Percentiles rank a stretch among this genome's conserved stretches.
phyloP scores from a whole-genome alignment of 495 filamentous ascomycete species.

The Xylaria intraflava region DNA sequence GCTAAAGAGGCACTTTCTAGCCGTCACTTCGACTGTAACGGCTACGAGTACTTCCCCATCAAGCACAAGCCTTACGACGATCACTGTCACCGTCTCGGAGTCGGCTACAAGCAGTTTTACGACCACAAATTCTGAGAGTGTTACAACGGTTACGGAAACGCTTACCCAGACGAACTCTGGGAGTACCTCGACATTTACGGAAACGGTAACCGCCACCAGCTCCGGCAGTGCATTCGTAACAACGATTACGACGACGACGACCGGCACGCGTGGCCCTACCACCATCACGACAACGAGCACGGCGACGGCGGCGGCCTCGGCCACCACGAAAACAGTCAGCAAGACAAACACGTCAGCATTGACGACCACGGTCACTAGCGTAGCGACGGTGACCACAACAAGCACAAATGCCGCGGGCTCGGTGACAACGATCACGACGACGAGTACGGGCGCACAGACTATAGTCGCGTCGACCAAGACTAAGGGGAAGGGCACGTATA shows the following conservation, averaged over 20 bases:
- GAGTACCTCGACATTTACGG: not conserved
- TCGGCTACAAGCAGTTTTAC: not conserved
- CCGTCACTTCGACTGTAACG: not conserved
- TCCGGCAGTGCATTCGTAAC: not conserved
- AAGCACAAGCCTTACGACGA: not conserved
- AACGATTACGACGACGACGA: conserved; percentile 4
- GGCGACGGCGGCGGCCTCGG: no score
- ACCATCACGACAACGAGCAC: conserved; percentile 5
- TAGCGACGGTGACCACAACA: no score
- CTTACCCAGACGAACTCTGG: not conserved
- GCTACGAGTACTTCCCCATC: not conserved
- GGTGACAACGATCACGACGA: no score
- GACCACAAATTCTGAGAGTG: not conserved
- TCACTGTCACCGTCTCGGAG: not conserved
- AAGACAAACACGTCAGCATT: no score
- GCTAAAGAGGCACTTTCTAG: not conserved
- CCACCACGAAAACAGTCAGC: no score
- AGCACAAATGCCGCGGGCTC: no score
- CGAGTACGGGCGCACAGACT: no score
- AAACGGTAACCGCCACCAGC: not conserved
- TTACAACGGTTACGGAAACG: not conserved
- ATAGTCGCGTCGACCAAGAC: no score
- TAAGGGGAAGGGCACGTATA: no score
- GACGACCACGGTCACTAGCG: no score
- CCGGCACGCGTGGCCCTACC: not conserved